Evolutionary conservation across 2,329 filamentous ascomycete genomes (phyloP), one percentile per base, ranked within the genome.

Genomic region (Fusarium aywerte): DNA sequence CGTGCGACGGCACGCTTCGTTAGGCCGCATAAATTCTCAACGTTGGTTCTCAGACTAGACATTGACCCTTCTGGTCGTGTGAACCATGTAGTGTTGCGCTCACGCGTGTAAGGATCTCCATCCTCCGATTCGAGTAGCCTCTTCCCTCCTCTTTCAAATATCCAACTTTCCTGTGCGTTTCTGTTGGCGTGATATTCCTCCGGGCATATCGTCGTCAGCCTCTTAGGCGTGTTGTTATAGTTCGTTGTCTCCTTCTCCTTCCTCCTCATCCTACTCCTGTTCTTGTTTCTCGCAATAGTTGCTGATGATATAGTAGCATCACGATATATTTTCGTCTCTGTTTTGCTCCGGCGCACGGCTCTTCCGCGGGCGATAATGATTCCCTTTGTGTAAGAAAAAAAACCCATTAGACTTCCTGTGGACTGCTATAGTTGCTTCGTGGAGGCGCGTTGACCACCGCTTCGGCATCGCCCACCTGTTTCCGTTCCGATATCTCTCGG

Each of bases 381-480:
- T 70, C 65, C 67, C 68, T 70, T 69, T 59, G 57, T 69, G 52
- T 59, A 67, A 60, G 63, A 69, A 69, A 67, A 39, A 64, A 69
- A 67, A 68, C 44, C 52, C 56, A 72, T 73, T 73, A 74, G 62
- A 74, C 67, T 72, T 74, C 73, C 63, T 70, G 71, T 68, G 66
- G 62, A 68, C 67, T 69, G 67, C 57, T 68, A 61, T 59, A 69
- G 64, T 63, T 71, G 69, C 61, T 75, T 68, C 70, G 82, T 36
- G 81, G 81, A 73, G 75, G 76, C 57, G 77, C 77, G 67, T 91
- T 89, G 73, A 95, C 84, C 82, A 93, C 85, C 76, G 88, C 89
- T 80, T 92, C 92, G 56, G 90, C 90, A 81, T 97, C 94, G 67
- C 93, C 94, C 56, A 97, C 94, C 81, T 97, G 94, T 79, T 92